These are phyloP conservation scores for Ilex paraguariensis DNA, from an alignment of 305 asterid genomes.

Conservation along the genomic window DNA sequence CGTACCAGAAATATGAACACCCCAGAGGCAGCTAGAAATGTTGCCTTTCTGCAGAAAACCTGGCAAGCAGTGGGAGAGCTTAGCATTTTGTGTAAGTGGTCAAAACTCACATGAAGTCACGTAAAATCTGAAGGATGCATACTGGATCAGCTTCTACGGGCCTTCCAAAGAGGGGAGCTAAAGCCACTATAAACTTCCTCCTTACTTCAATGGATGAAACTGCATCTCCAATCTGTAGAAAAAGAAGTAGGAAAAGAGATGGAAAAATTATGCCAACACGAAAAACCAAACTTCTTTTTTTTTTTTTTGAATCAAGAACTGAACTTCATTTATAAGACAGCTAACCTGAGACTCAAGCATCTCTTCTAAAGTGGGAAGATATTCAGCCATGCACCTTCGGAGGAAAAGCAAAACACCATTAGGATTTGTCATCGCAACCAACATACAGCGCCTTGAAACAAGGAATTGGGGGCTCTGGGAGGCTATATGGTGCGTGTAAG, in stretches of 20 bases:
- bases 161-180: conserved; percentile 72
- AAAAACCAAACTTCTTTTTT: conserved; percentile 1
- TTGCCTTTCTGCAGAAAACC: conserved; percentile 84
- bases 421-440: not conserved
- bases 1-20: conserved; percentile 78
- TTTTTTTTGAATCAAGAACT: no score
- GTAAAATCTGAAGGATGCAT: conserved; percentile 23
- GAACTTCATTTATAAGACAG: conserved; percentile 1
- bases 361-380: conserved; percentile 77
- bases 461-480: no score
- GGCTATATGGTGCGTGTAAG: not conserved
- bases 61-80: conserved; percentile 25
- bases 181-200: conserved; percentile 59
- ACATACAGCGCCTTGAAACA: no score
- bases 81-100: conserved; percentile 1
- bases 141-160: conserved; percentile 93
- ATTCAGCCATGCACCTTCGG: conserved; percentile 92
- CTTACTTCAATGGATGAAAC: conserved; percentile 64
- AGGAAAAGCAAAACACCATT: conserved; percentile 12
- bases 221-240: conserved; percentile 67
- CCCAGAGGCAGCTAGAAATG: conserved; percentile 67
- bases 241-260: conserved; percentile 11
- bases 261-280: not conserved
- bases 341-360: conserved; percentile 72
- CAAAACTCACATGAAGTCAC: not conserved